Evolutionary conservation across 192 early-diverging fungal genomes (phyloP), one percentile per base, ranked within the genome.

Genomic region (Coemansia sp.): DNA sequence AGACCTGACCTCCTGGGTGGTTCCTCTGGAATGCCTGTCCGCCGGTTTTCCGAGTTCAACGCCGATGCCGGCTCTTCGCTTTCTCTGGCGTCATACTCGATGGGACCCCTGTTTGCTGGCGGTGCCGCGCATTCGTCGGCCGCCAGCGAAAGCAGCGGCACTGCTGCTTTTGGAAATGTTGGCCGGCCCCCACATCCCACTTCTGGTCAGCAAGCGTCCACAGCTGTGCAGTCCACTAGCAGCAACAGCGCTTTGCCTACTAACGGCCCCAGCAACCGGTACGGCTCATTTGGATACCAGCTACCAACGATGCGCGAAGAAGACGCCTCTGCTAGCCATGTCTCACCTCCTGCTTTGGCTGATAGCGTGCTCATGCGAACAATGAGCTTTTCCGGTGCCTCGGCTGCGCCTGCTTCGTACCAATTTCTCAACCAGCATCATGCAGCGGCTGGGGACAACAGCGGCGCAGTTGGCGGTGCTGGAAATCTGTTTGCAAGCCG

Each of bases 271-370:
- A 61, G 20, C 10, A 18, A 0, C 33, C 31, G 76, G 16, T 70
- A 67, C 20, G 77, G 65, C 30, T 61, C 51, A 25, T 67, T 80
- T 71, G 66, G 65, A 17, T 48, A 58, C 20, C 73, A 81, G 32
- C 67, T 81, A 20, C 69, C 78, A 17, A 75, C 73, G 0, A 81
- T 81, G 78, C 69, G 73, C 51, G 78, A 81, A 57, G 78, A 81
- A 30, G 70, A 72, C 29, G 59, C 49, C 20, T 38, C 67, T 2
- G 32, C 64, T 7, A 67, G 59, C 22, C 38, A 60, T 11, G 38
- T 29, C 6, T 48, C 66, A 7, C 56, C 67, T 2, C 63, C 75
- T 0, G 32, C 57, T 7, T 33, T 68, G 6, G 50, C 56, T 6
- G 52, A 63, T 42, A 72, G 64, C 17, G 42, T 64, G n/a, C 68